A percentile compares a stretch with the other conserved stretches of the same genome.
These are phyloP conservation scores for Fagus crenata DNA, from an alignment of 306 rosid genomes.

Conservation along the genomic window DNA sequence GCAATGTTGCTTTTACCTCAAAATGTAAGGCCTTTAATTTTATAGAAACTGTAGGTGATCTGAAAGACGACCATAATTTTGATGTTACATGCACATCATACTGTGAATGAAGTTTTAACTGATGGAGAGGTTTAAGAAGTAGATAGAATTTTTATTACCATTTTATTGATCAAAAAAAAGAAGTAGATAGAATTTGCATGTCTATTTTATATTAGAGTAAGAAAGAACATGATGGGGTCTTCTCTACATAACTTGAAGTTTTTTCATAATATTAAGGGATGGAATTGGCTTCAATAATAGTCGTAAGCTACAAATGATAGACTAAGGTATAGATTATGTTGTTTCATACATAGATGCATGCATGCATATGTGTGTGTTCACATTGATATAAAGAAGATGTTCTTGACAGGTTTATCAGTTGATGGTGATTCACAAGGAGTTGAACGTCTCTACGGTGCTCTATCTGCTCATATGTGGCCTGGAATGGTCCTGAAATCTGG, in stretches of 20 bases:
- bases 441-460: conserved; percentile 84
- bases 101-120: not conserved
- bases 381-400: conserved; percentile 12
- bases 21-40: not conserved
- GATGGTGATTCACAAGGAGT: conserved; percentile 90
- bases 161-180: too few species aligned
- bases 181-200: not conserved
- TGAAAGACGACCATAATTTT: conserved; percentile 8
- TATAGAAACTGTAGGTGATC: not conserved
- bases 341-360: not conserved
- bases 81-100: conserved; percentile 5
- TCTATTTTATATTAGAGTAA: not conserved
- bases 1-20: not conserved
- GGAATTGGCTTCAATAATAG: too few species aligned
- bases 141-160: not conserved
- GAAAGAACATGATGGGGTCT: not conserved
- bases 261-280: too few species aligned
- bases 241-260: too few species aligned
- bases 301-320: too few species aligned
- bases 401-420: conserved; percentile 68
- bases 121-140: not conserved
- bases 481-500: conserved; percentile 91
- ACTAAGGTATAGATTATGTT: too few species aligned
- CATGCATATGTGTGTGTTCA: not conserved
- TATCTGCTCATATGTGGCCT: conserved; percentile 93